Percentiles rank a stretch among this genome's conserved stretches.
phyloP scores from a whole-genome alignment of 73 alveolate genomes.

The Paramecium tetraurelia region DNA sequence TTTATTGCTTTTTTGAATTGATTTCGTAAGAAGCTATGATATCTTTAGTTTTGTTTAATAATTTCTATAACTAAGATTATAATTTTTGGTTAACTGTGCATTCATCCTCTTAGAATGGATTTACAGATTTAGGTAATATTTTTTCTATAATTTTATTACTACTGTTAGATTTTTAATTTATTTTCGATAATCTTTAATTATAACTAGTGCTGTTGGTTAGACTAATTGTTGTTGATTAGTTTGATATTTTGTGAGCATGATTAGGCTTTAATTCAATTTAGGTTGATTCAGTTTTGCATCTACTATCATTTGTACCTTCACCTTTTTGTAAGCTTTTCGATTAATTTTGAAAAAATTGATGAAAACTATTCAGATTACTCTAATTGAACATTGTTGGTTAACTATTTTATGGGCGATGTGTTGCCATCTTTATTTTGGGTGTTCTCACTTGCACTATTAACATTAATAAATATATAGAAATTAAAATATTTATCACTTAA shows the following conservation, averaged over 20 bases:
- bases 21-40: neutral
- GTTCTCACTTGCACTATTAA: neutral
- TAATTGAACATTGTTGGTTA: neutral
- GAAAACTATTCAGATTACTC: neutral
- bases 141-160: neutral
- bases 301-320: neutral
- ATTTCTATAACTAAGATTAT: neutral
- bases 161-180: slow-evolving; percentile 14
- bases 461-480: neutral
- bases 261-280: neutral
- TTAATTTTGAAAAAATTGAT: neutral
- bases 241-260: slow-evolving; percentile 2
- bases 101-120: neutral
- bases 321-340: neutral
- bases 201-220: slow-evolving; percentile 2
- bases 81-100: neutral
- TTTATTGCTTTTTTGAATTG: neutral
- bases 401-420: neutral
- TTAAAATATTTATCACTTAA: neutral
- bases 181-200: neutral
- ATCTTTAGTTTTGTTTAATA: neutral
- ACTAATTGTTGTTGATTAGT: neutral
- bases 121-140: neutral
- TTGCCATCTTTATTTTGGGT: neutral
- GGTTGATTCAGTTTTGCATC: neutral